These are phyloP conservation scores for Penicillium samsonianum DNA, from an alignment of 495 filamentous ascomycete genomes.

Conservation along the genomic window DNA sequence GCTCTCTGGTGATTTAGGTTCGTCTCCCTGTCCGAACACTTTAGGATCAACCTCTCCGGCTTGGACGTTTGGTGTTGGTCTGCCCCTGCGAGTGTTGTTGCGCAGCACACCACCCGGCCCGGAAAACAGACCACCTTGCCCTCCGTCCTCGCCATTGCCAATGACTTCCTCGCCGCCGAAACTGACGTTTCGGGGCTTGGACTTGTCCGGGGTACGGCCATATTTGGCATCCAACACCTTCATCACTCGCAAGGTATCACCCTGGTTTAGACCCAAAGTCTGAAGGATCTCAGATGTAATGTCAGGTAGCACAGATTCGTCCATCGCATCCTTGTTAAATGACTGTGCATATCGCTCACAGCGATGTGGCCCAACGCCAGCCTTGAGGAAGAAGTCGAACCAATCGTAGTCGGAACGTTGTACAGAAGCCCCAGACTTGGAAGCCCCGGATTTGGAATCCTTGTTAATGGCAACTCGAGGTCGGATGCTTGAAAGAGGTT, in stretches of 20 bases:
- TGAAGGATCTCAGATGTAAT: constrained; percentile 79
- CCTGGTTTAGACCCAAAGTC: constrained; percentile 87
- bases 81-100: constrained; percentile 94
- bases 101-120: constrained; percentile 83
- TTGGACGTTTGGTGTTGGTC: constrained; percentile 81
- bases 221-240: constrained; percentile 83
- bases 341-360: constrained; percentile 92
- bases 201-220: constrained; percentile 59
- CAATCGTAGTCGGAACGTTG: constrained; percentile 80
- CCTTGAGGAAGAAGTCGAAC: constrained; percentile 96
- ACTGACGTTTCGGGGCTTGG: constrained; percentile 61
- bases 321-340: constrained; percentile 90
- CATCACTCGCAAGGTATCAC: constrained; percentile 94
- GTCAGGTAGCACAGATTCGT: constrained; percentile 84
- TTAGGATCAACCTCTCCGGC: constrained; percentile 83
- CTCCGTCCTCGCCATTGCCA: constrained; percentile 52
- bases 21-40: constrained; percentile 69
- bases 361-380: constrained; percentile 85
- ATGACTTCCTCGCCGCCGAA: constrained; percentile 60
- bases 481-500: constrained; percentile 81
- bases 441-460: constrained; percentile 39
- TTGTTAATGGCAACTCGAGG: constrained; percentile 25
- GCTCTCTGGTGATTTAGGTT: constrained; percentile 41
- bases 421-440: constrained; percentile 55
- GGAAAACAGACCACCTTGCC: constrained; percentile 77